A percentile compares a stretch with the other conserved stretches of the same genome.
Evolutionary conservation across 163 green algal genomes (phyloP).

Genomic region (Prototheca cutis): DNA sequence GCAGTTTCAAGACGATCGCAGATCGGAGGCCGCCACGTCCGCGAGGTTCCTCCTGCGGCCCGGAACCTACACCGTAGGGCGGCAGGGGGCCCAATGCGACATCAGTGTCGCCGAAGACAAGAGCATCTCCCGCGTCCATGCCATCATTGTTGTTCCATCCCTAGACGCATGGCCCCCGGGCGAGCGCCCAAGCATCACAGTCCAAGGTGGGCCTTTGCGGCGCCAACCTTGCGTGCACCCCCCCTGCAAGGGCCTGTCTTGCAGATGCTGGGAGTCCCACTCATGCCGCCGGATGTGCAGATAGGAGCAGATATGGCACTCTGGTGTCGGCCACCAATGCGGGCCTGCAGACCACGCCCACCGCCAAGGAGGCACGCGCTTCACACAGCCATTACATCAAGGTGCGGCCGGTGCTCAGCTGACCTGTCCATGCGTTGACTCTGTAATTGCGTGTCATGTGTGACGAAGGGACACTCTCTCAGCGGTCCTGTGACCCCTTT

Average conservation of each 20-base stretch:
- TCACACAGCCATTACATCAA: background rate
- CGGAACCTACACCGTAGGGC: slow-evolving; percentile 1
- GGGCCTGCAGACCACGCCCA: background rate
- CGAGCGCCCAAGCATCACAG: background rate
- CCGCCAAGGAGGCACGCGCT: background rate
- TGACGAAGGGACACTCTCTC: no score
- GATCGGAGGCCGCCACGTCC: background rate
- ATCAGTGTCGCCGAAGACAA: background rate
- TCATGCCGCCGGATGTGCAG: no score
- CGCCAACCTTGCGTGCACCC: no score
- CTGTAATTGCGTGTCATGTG: no score
- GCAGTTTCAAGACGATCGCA: background rate
- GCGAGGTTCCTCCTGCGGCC: background rate
- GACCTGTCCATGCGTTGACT: background rate
- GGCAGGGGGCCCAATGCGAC: background rate
- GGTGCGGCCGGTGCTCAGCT: background rate
- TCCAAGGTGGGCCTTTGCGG: no score
- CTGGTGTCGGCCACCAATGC: background rate
- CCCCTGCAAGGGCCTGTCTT: no score
- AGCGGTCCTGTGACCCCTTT: no score
- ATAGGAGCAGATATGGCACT: background rate
- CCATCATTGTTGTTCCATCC: background rate
- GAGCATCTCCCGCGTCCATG: background rate
- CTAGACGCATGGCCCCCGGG: no score
- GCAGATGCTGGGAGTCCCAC: no score